Evolutionary conservation across 257 asterid genomes (phyloP), one percentile per base, ranked within the genome.

Genomic region (Solanum bulbocastanum): DNA sequence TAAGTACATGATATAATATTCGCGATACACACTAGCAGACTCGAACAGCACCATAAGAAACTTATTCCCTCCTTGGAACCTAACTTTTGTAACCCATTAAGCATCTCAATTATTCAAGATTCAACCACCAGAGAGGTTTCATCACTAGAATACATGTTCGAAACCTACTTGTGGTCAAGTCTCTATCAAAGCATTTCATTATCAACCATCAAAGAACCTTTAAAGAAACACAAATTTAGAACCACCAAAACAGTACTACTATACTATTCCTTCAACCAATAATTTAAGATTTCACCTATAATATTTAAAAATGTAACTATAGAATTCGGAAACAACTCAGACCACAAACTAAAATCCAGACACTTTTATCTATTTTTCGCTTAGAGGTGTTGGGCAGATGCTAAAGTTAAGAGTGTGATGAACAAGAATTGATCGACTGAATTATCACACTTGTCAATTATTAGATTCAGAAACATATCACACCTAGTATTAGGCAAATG

Each of bases 91-190:
- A 44, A 44, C 40, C 12, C 85, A 79, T 79, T 4, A 81, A 30
- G 68, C 85, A 81, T 81, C 85, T 81, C 68, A 79, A 81, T 81
- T 46, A 81, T 81, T 81, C 85, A 79, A 44, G 49, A 40, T 76
- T 40, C 68, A 46, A 81, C 85, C 18, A 78, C 37, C 37, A 78
- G 1, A 46, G 8, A 46, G 0, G 10, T 7, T 46, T 30, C 85
- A 46, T 79, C 66, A 81, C n/a, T 30, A 46, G 66, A 46, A 81
- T 46, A 46, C 65, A 81, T 46, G 68, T 9, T 46, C 42, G 16
- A 81, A 46, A 30, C 85, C 42, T 46, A 81, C 68, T 46, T 46
- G 10, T 81, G 68, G 42, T 81, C 66, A 42, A 14, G 49, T 81
- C 68, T 49, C 22, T 8, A 46, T 81, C 68, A 81, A 46, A 81